These are phyloP conservation scores for Solanum hybrid DNA, from an alignment of 305 asterid species.

Conservation along the genomic window DNA sequence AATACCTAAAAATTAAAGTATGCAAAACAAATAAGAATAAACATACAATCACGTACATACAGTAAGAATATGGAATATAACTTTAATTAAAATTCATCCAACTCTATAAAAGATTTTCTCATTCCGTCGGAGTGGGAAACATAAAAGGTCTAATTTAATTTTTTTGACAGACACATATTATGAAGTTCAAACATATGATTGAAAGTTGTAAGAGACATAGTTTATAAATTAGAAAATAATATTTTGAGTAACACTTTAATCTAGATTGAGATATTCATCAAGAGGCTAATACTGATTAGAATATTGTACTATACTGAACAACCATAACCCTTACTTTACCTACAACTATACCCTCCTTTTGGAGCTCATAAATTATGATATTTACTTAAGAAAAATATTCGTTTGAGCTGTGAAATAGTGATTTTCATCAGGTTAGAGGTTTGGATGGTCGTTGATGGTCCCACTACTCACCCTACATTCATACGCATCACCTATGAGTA, in stretches of 20 bases:
- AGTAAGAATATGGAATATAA: background rate
- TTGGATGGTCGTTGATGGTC: no score
- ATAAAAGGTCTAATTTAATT: background rate
- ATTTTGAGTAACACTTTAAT: background rate
- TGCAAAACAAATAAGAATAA: background rate
- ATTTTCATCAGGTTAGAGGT: no score
- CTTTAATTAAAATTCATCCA: background rate
- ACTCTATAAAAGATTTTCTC: background rate
- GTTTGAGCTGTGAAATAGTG: background rate
- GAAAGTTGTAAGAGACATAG: background rate
- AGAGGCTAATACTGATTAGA: background rate
- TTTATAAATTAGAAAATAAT: background rate
- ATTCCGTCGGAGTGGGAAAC: background rate
- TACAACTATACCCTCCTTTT: no score
- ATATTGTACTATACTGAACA: background rate
- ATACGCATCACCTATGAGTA: no score
- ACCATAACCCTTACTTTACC: background rate
- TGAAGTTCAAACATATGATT: background rate
- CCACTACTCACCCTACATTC: no score
- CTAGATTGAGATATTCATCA: no score
- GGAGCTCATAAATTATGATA: background rate
- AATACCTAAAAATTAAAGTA: background rate
- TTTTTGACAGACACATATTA: background rate
- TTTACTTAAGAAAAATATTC: background rate
- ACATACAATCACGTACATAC: background rate